Percentiles rank a stretch among this genome's conserved stretches.
phyloP scores from a whole-genome alignment of 768 basidiomycete genomes.

The Collybiopsis luxurians region DNA sequence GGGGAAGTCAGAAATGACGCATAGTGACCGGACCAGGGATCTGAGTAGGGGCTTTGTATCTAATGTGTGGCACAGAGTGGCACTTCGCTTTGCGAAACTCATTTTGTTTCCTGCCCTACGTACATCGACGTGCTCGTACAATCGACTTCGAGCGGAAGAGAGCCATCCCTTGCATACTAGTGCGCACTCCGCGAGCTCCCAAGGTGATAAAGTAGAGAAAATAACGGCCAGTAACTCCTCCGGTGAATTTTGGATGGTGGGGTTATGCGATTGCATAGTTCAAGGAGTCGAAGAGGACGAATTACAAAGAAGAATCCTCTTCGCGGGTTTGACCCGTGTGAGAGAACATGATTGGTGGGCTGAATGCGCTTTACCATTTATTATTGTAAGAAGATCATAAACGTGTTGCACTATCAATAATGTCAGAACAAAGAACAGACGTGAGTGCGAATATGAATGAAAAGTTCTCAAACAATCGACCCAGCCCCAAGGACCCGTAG shows the following conservation, averaged over 20 bases:
- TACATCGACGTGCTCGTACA: slow-evolving; percentile 3
- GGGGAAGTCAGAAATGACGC: not conserved
- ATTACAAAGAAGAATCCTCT: not conserved
- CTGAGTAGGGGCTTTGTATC: not conserved
- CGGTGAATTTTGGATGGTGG: slow-evolving; percentile 2
- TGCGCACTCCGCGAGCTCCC: not conserved
- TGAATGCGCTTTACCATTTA: not conserved
- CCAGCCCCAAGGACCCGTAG: too few species aligned
- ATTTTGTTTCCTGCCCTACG: not conserved
- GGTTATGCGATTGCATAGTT: not conserved
- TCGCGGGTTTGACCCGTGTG: not conserved
- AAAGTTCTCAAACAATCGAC: too few species aligned
- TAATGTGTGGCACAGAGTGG: not conserved
- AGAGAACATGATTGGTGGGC: slow-evolving; percentile 2
- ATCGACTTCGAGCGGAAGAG: not conserved
- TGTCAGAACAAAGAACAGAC: slow-evolving; percentile 2
- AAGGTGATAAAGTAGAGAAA: not conserved
- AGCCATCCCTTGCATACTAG: slow-evolving; percentile 2
- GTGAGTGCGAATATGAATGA: not conserved
- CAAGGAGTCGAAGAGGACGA: not conserved
- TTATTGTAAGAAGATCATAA: slow-evolving; percentile 5
- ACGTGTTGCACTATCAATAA: slow-evolving; percentile 3
- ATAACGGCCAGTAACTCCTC: not conserved
- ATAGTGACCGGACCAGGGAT: not conserved
- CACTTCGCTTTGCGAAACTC: not conserved